Conservation (phyloP, 78 protist species). For the Dictyostelium intermedium region DNA sequence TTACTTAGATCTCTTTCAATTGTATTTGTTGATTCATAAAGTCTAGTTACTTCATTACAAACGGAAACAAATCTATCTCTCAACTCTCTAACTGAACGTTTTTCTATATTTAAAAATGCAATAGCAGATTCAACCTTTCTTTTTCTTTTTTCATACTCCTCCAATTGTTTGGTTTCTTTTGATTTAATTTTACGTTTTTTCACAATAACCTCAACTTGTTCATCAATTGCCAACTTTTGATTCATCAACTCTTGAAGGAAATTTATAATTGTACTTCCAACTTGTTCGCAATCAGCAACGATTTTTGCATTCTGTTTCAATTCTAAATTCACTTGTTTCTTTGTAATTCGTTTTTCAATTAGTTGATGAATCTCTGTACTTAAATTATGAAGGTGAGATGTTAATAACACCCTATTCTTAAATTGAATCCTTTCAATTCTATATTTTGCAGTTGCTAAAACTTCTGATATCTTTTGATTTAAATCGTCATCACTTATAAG, state of each 20-base stretch:
- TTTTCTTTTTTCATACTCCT: slow-evolving; percentile 20
- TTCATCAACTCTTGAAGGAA: slow-evolving; percentile 29
- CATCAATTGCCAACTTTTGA: slow-evolving; percentile 27
- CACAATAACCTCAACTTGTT: not conserved
- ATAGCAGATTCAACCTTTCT: slow-evolving; percentile 47
- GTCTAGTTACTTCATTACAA: slow-evolving; percentile 60
- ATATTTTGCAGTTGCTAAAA: slow-evolving; percentile 47
- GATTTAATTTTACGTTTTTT: slow-evolving; percentile 46
- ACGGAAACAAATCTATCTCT: slow-evolving; percentile 69
- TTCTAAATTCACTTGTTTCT: slow-evolving; percentile 66
- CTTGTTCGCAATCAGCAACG: slow-evolving; percentile 56
- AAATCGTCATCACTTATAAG: slow-evolving; percentile 22
- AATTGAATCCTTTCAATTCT: slow-evolving; percentile 73
- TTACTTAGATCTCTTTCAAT: slow-evolving; percentile 61
- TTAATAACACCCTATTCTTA: slow-evolving; percentile 55
- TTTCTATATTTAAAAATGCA: slow-evolving; percentile 59
- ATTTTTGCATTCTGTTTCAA: slow-evolving; percentile 50
- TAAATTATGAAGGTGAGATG: slow-evolving; percentile 40
- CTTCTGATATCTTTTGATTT: slow-evolving; percentile 57
- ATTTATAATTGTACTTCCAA: slow-evolving; percentile 8
- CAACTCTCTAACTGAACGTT: slow-evolving; percentile 53
- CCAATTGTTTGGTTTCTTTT: slow-evolving; percentile 18
- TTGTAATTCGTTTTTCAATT: slow-evolving; percentile 53
- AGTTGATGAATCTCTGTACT: slow-evolving; percentile 61
- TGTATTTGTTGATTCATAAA: slow-evolving; percentile 36